These are phyloP conservation scores for Russula brevipes DNA, from an alignment of 768 basidiomycete genomes.

Conservation along the genomic window DNA sequence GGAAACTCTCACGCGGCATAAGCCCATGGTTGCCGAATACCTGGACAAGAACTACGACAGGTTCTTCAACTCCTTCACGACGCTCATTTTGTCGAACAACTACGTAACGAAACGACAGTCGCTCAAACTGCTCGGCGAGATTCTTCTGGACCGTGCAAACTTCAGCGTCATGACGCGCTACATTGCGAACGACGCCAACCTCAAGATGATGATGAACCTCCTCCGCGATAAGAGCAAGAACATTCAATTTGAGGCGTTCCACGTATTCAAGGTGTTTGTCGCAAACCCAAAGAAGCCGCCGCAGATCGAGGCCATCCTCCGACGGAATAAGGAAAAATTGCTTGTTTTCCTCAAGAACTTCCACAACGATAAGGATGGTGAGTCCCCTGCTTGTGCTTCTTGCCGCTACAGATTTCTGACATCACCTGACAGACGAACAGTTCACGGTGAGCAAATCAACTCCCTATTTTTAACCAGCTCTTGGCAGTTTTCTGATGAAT, in stretches of 20 bases:
- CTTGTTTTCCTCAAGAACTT: conserved; percentile 85
- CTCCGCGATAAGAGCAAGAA: conserved; percentile 98
- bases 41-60: conserved; percentile 96
- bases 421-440: conserved; percentile 67
- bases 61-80: conserved; percentile 93
- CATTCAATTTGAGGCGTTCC: conserved; percentile 99
- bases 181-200: conserved; percentile 89
- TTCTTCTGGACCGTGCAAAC: conserved; percentile 94
- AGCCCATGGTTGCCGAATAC: conserved; percentile 96
- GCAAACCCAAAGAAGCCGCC: conserved; percentile 99
- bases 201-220: conserved; percentile 99
- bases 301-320: conserved; percentile 85
- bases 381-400: conserved; percentile 27
- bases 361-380: conserved; percentile 97
- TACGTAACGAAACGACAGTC: conserved; percentile 99
- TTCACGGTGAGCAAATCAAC: conserved; percentile 59
- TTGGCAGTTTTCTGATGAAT: conserved; percentile 10
- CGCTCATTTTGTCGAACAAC: conserved; percentile 87
- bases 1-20: conserved; percentile 95
- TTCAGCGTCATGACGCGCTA: conserved; percentile 99
- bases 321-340: conserved; percentile 92
- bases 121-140: conserved; percentile 95
- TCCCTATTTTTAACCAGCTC: not conserved
- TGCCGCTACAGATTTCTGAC: not conserved
- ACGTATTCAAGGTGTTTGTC: conserved; percentile 99